These are phyloP conservation scores for Termitomyces titanicus DNA, from an alignment of 768 basidiomycete genomes.

Conservation along the genomic window DNA sequence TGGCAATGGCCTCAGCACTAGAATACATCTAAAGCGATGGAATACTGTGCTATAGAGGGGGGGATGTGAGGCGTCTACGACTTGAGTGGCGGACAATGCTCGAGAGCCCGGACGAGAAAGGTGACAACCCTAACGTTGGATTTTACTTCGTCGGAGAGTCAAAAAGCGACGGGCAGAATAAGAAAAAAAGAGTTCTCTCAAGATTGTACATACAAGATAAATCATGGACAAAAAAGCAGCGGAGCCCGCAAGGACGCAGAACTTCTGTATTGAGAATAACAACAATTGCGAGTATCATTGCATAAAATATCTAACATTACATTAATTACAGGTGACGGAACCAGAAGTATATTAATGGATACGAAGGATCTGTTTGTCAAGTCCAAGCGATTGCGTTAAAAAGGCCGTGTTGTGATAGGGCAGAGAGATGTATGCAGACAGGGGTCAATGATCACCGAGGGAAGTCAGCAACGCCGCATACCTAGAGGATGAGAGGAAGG, in stretches of 20 bases:
- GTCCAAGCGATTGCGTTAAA: neutral
- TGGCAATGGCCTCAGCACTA: conserved; percentile 38
- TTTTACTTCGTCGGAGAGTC: conserved; percentile 47
- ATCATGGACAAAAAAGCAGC: neutral
- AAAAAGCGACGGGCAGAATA: conserved; percentile 24
- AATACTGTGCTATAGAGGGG: conserved; percentile 2
- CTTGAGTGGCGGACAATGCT: conserved; percentile 9
- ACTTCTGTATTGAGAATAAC: neutral
- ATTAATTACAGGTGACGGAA: neutral
- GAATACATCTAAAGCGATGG: conserved; percentile 41
- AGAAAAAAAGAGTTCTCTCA: neutral
- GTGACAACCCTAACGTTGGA: conserved; percentile 15
- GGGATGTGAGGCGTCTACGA: conserved; percentile 11
- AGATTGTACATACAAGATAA: neutral
- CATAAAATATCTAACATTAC: neutral
- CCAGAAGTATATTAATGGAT: neutral
- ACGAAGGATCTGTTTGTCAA: neutral
- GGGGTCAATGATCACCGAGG: neutral
- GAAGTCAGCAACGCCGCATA: neutral
- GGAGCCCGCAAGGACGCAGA: neutral
- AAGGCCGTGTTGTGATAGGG: neutral
- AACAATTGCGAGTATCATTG: neutral
- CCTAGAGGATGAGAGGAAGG: neutral
- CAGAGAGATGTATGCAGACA: neutral
- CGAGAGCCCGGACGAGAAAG: conserved; percentile 15